Base-by-base conservation (phyloP, 2,329 filamentous ascomycete genomes). In the Metarhizium brunneum region DNA sequence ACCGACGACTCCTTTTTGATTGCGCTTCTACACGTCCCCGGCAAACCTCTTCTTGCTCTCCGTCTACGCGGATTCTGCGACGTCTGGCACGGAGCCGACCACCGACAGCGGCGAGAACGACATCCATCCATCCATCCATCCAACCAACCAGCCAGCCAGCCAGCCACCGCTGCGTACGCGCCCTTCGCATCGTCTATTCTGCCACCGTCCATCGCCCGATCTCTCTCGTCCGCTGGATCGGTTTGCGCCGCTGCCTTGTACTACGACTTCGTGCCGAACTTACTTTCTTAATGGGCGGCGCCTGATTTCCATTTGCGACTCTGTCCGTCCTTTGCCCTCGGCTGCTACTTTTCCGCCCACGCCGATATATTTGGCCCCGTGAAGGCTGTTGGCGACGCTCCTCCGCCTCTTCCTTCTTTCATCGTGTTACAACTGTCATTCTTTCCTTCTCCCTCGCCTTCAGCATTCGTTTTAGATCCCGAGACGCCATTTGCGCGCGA, bases 401-500 rank as follows among this genome's bases (percentile, higher is more conserved):
- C 13, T 30, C 6, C 25, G 18, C 18, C 25, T 14, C 45, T n/a
- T 16, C 25, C 20, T n/a, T 30, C 20, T 6, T 20, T 45, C 16
- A 11, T 25, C 3, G 32, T 5, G 32, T 35, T 35, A 35, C 32
- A 11, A 35, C n/a, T 40, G 8, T 5, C 14, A 14, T 16, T 40
- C 38, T 35, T 50, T 35, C 32, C 20, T 35, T 6, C 48, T 35
- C n/a, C 48, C 16, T 50, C 48, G 25, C 16, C 7, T 35, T 40
- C 18, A 45, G 42, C 16, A 18, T 20, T 45, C n/a, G n/a, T 45
- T 45, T 45, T 16, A 25, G 42, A 25, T 16, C 11, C 18, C 32
- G 48, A 50, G 45, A 47, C 58, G 57, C 62, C 57, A 55, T 59
- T 61, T 60, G 45, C 58, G 48, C 42, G 56, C 57, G 45, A 49